Percentiles rank a stretch among this genome's conserved stretches.
These are phyloP conservation scores for Macrophomina phaseolina DNA, from an alignment of 2,329 filamentous ascomycete species.

Conservation along the genomic window DNA sequence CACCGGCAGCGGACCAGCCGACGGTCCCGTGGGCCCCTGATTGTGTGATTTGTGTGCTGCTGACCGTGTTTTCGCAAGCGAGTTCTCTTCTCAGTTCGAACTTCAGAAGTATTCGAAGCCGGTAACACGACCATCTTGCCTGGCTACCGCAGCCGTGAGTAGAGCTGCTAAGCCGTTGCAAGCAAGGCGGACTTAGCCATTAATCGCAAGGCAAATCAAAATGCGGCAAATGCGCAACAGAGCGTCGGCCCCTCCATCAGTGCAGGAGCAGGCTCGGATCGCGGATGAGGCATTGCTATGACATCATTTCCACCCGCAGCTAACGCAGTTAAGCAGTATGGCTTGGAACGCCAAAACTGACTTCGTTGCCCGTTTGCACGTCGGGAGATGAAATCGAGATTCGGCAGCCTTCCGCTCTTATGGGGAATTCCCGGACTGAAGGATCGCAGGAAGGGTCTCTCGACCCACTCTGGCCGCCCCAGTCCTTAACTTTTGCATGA, in stretches of 20 bases:
- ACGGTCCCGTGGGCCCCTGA: background rate
- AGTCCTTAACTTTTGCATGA: no score
- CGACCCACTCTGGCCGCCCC: background rate
- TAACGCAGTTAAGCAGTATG: background rate
- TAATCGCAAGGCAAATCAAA: background rate
- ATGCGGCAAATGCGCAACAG: background rate
- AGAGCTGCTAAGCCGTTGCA: background rate
- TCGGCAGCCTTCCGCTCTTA: constrained; percentile 5
- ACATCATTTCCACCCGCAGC: constrained; percentile 2
- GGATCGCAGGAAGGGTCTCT: background rate
- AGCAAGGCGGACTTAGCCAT: background rate
- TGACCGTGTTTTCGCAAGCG: constrained; percentile 5
- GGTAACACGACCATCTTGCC: no score
- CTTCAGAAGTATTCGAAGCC: background rate
- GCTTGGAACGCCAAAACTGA: background rate
- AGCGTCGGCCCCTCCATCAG: background rate
- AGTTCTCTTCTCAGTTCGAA: background rate
- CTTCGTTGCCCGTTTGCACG: constrained; percentile 7
- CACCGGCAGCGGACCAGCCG: background rate
- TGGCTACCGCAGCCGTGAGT: background rate
- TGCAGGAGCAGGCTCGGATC: background rate
- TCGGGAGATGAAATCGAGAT: background rate
- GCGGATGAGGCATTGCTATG: constrained; percentile 8
- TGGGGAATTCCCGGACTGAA: background rate
- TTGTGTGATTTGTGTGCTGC: background rate